Evolutionary conservation across 2,329 filamentous ascomycete genomes (phyloP).

Genomic region (Exophiala aquamarina): DNA sequence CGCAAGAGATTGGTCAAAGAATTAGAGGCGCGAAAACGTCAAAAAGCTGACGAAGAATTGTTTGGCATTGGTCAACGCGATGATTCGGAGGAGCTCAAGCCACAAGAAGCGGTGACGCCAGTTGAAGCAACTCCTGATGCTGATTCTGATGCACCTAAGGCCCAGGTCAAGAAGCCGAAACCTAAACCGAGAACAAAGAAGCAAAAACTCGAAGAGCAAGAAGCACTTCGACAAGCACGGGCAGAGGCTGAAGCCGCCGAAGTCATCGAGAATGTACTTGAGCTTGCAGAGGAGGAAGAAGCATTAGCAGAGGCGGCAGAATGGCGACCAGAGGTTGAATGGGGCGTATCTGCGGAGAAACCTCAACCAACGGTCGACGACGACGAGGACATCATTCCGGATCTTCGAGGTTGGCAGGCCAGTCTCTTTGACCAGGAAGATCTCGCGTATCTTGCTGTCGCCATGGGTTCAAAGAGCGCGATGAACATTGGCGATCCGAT

Average conservation of each 20-base stretch:
- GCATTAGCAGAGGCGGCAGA: slow-evolving; percentile 32
- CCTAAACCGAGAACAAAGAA: slow-evolving; percentile 71
- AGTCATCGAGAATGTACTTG: slow-evolving; percentile 35
- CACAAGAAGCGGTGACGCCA: slow-evolving; percentile 39
- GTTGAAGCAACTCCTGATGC: slow-evolving; percentile 33
- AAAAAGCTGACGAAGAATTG: slow-evolving; percentile 80
- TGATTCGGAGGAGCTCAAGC: slow-evolving; percentile 45
- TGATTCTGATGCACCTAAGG: slow-evolving; percentile 31
- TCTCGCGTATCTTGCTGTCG: slow-evolving; percentile 52
- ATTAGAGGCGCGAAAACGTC: slow-evolving; percentile 71
- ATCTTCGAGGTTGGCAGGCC: slow-evolving; percentile 70
- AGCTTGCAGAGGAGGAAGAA: slow-evolving; percentile 32
- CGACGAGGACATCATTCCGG: slow-evolving; percentile 62
- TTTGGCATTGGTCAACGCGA: slow-evolving; percentile 63
- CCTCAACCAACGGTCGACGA: slow-evolving; percentile 67
- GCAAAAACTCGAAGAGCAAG: slow-evolving; percentile 68
- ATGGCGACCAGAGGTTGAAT: slow-evolving; percentile 52
- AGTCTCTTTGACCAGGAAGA: slow-evolving; percentile 70
- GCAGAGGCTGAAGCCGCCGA: slow-evolving; percentile 47
- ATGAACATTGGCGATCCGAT: slow-evolving; percentile 58
- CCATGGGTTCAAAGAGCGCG: slow-evolving; percentile 47
- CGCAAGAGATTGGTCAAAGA: slow-evolving; percentile 72
- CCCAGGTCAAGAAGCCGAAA: slow-evolving; percentile 54
- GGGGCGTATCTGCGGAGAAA: slow-evolving; percentile 59
- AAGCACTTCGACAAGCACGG: slow-evolving; percentile 57